Evolutionary conservation across 2,329 filamentous ascomycete species (phyloP), one percentile per base, ranked within the genome.

Genomic region (Coleophoma crateriformis): DNA sequence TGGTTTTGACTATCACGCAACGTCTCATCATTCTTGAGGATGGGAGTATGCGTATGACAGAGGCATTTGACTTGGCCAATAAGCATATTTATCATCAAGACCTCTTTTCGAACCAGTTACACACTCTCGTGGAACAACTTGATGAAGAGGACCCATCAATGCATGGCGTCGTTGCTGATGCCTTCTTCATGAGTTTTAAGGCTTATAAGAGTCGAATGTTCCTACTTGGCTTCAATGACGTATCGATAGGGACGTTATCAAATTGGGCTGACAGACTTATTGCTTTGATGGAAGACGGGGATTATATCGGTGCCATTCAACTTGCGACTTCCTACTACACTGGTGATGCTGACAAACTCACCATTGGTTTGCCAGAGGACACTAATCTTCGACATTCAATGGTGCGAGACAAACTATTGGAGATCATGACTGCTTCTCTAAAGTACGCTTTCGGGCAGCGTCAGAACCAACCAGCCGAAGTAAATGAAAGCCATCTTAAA

Each of bases 101-200:
- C 63, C 71, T 95, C 14, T 99, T 97, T 67, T 96, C 92, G 1
- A 79, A 81, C 22, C 94, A 97, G 64, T 73, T 99, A 12, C 86
- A 89, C 61, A 79, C 75, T 15, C 78, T 97, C 6, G 89, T 99
- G 19, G 94, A 97, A 66, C 85, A 91, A 53, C 74, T 94, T 15
- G 87, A 96, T 55, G 90, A 95, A 58, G 84, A 91, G 51, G 90
- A 96, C 60, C 76, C 81, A 0, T 88, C 90, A 0, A 87, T 97
- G 84, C 94, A 97, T 68, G 92, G 92, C 2, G 91, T 97, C 8
- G 89, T 97, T 44, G 92, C 92, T 7, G 94, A 99, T 73, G 94
- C 91, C 0, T 99, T 96, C 60, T 92, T 92, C 64, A 97, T 97
- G 90, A 96, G 92, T 67, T 92, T 97, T 69, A 90, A 88, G 62